Evolutionary conservation across 2,329 filamentous ascomycete species (phyloP).

Genomic region (Penicillium nordicum): DNA sequence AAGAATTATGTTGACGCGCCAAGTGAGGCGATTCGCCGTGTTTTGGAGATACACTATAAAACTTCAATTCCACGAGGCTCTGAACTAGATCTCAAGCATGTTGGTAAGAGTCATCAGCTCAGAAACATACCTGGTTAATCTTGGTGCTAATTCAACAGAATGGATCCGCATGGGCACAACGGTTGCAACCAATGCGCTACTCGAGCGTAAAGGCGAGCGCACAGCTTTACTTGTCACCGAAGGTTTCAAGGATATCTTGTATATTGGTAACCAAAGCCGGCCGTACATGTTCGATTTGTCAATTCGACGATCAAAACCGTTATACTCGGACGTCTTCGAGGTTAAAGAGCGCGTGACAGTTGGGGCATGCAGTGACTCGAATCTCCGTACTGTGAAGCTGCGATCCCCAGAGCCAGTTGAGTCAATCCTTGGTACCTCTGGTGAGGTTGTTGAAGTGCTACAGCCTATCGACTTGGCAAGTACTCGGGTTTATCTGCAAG

Average conservation of each 20-base stretch:
- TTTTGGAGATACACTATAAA: conserved; percentile 9
- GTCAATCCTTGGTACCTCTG: conserved; percentile 26
- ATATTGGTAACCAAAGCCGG: conserved; percentile 80
- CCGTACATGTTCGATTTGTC: conserved; percentile 83
- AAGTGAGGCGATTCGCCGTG: conserved; percentile 15
- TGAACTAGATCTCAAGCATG: conserved; percentile 12
- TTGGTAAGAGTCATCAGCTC: background rate
- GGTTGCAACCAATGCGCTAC: conserved; percentile 79
- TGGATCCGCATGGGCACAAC: conserved; percentile 85
- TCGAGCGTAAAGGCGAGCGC: conserved; percentile 23
- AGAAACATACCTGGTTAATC: background rate
- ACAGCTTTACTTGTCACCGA: conserved; percentile 55
- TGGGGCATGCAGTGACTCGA: conserved; percentile 12
- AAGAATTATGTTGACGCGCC: conserved; percentile 77
- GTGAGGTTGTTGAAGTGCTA: conserved; percentile 72
- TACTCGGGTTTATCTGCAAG: conserved; percentile 56
- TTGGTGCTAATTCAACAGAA: conserved; percentile 2
- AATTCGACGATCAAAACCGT: conserved; percentile 68
- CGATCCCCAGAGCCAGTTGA: background rate
- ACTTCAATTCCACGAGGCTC: conserved; percentile 13
- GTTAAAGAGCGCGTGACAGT: conserved; percentile 47
- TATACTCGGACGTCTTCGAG: conserved; percentile 26
- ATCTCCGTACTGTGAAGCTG: conserved; percentile 18
- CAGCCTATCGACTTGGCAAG: conserved; percentile 64
- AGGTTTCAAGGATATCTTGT: conserved; percentile 77